These are phyloP conservation scores for Aureobasidium musti DNA, from an alignment of 2,329 filamentous ascomycete species.

Conservation along the genomic window DNA sequence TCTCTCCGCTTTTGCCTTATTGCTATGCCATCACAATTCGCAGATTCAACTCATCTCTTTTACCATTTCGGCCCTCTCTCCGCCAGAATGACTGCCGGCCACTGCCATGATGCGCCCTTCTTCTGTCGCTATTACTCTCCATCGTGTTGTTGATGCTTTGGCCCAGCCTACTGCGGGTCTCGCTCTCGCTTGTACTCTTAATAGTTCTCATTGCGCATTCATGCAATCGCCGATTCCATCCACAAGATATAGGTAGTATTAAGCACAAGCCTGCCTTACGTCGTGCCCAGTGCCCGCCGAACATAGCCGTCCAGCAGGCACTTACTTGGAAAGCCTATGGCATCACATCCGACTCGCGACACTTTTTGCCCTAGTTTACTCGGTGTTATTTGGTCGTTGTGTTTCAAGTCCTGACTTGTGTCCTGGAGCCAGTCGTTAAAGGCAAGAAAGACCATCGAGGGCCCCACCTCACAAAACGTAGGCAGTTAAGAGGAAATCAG, in stretches of 20 bases:
- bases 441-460: not conserved
- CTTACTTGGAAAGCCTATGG: conserved; percentile 1
- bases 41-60: not conserved
- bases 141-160: not conserved
- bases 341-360: conserved; percentile 21
- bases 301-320: conserved; percentile 9
- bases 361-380: not conserved
- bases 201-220: not conserved
- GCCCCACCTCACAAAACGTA: conserved; percentile 3
- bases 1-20: not conserved
- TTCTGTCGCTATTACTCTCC: not conserved
- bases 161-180: not conserved
- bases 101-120: not conserved
- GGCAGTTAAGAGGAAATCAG: not conserved
- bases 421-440: not conserved
- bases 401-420: not conserved
- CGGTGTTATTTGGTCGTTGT: conserved; percentile 4
- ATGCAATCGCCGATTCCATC: conserved; percentile 11
- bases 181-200: conserved; percentile 12
- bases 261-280: conserved; percentile 11
- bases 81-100: not conserved
- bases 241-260: not conserved
- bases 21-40: not conserved
- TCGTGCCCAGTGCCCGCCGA: conserved; percentile 9
- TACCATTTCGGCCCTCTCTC: not conserved